Evolutionary conservation across 2,329 filamentous ascomycete genomes (phyloP).

Genomic region (Massarina eburnea): DNA sequence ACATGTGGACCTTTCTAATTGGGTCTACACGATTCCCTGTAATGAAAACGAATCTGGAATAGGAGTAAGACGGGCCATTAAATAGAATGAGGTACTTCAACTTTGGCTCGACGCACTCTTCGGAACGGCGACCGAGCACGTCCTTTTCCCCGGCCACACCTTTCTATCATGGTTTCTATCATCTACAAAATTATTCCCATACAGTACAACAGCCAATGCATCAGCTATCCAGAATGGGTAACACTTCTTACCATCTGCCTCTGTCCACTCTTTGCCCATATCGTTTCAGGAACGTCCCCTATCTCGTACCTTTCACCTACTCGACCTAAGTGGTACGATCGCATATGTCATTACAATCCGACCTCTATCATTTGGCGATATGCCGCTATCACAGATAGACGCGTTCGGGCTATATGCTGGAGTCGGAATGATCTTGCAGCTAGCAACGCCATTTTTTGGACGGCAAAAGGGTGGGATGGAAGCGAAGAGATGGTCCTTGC

Average conservation of each 20-base stretch:
- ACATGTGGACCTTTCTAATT: too few species aligned
- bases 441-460: conserved; percentile 42
- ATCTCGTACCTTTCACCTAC: conserved; percentile 17
- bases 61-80: too few species aligned
- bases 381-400: conserved; percentile 37
- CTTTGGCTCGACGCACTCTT: too few species aligned
- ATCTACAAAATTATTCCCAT: conserved; percentile 5
- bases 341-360: conserved; percentile 36
- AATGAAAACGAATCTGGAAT: too few species aligned
- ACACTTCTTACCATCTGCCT: conserved; percentile 33
- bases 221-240: conserved; percentile 33
- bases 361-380: conserved; percentile 45
- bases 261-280: conserved; percentile 36
- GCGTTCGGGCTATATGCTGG: conserved; percentile 35
- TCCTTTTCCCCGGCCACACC: too few species aligned
- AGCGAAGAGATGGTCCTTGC: conserved; percentile 22
- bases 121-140: too few species aligned
- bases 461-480: conserved; percentile 37
- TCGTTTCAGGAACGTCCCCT: conserved; percentile 26
- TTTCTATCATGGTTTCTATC: background rate
- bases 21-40: too few species aligned
- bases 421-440: conserved; percentile 28
- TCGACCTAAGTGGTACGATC: conserved; percentile 33
- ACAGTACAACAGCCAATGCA: conserved; percentile 9
- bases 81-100: too few species aligned